Evolutionary conservation across 1,284 basidiomycete genomes (phyloP), one percentile per base, ranked within the genome.

Genomic region (Pisolithus thermaeus): DNA sequence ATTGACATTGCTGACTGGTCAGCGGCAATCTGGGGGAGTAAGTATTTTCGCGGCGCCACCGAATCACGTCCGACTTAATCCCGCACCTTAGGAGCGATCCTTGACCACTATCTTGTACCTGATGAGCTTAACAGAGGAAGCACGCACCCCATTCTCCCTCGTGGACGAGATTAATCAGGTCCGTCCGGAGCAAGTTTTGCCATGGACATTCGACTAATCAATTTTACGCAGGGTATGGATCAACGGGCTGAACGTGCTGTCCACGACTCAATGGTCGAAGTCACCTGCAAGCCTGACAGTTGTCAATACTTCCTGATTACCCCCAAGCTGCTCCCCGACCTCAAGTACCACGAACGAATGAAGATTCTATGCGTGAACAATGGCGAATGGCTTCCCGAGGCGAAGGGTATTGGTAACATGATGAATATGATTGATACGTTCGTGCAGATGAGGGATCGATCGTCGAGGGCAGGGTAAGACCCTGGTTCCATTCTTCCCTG

Each of bases 281-380:
- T 92, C 50, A 98, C 96, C 1, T 98, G 97, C 77, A 81, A 84
- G 58, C 70, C 75, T 4, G 85, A 92, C 52, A 89, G 88, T 49
- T 88, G 89, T n/a, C 97, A 99, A 62, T 97, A 97, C 73, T 99
- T 99, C 81, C 78, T 99, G 53, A 97, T 99, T 70, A 99, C 97
- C 23, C 97, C 97, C 9, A 99, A 99, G 72, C 79, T 99, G 32
- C 80, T 99, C 9, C 85, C 93, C 7, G 87, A 92, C 61, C 78
- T 99, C 50, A 71, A 80, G 51, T 99, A 98, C 63, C 87, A 98
- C 67, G 78, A 83, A 54, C 83, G 84, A 58, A 98, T 99, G 93
- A 91, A 90, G 73, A 79, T 99, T 12, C 78, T 99, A 11, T 90
- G 92, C 63, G 92, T 99, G 61, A 95, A 95, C 72, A 97, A 97